Evolutionary conservation across 2,329 filamentous ascomycete genomes (phyloP).

Genomic region (Trichoderma polysporum): DNA sequence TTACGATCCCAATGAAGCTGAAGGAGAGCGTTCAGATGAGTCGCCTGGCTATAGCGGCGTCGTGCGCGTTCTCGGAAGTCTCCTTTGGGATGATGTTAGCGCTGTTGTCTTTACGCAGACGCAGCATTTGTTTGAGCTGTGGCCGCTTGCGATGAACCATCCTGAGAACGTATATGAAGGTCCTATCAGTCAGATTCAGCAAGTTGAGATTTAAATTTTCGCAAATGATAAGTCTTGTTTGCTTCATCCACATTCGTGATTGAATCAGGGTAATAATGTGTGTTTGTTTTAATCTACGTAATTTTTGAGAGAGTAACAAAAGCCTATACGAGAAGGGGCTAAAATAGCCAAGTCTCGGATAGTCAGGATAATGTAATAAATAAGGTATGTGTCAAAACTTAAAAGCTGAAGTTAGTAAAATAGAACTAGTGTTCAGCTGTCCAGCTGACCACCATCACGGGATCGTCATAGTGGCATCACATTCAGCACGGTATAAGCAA

Average conservation of each 20-base stretch:
- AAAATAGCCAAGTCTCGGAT: too few species aligned
- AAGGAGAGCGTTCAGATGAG: not conserved
- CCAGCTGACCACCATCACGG: conserved; percentile 2
- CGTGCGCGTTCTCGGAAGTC: conserved; percentile 26
- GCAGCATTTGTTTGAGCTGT: conserved; percentile 22
- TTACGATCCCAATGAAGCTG: not conserved
- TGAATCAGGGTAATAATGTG: too few species aligned
- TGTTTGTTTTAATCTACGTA: too few species aligned
- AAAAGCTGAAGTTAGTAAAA: not conserved
- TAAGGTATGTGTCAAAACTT: too few species aligned
- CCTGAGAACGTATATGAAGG: conserved; percentile 25
- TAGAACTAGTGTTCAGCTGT: not conserved
- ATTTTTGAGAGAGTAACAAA: too few species aligned
- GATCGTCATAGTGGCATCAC: conserved; percentile 17
- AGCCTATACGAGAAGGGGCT: too few species aligned
- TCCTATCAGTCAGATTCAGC: not conserved
- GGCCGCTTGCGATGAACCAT: conserved; percentile 28
- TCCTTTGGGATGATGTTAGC: conserved; percentile 29
- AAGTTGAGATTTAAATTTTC: not conserved
- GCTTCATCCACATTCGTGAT: too few species aligned
- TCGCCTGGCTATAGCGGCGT: conserved; percentile 27
- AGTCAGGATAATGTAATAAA: not conserved
- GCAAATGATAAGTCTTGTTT: not conserved
- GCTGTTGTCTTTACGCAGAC: conserved; percentile 24
- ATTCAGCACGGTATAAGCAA: not conserved